A percentile compares a stretch with the other conserved stretches of the same genome.
Conservation (phyloP, 345 rosid species). For the Eucalyptus regnans region DNA sequence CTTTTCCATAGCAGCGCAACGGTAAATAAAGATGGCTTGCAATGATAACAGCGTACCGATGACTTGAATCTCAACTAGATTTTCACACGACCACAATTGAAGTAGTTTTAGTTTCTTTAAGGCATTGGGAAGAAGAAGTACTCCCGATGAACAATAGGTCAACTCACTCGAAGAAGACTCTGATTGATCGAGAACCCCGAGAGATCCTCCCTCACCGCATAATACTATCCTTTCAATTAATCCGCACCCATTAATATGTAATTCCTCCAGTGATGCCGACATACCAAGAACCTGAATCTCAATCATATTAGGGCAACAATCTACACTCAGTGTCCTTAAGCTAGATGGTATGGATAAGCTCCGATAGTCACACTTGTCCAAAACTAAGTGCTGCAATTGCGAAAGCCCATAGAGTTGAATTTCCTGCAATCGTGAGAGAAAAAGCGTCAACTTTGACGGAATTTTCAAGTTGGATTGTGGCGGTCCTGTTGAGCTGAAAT, state of each 20-base stretch:
- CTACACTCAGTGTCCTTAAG: fast-evolving
- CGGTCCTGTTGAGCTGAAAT: too few species aligned
- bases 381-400: fast-evolving
- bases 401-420: fast-evolving
- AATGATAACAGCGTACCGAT: too few species aligned
- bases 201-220: too few species aligned
- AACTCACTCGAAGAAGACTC: too few species aligned
- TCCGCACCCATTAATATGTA: fast-evolving
- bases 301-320: fast-evolving
- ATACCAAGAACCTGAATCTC: fast-evolving
- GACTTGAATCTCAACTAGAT: too few species aligned
- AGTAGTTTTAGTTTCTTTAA: fast-evolving
- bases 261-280: neutral
- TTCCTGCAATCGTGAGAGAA: fast-evolving
- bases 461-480: fast-evolving
- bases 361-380: fast-evolving
- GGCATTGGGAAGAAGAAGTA: neutral
- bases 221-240: too few species aligned
- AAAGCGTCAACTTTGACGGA: fast-evolving
- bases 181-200: too few species aligned
- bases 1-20: fast-evolving
- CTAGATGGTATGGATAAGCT: neutral
- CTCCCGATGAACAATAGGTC: fast-evolving
- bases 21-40: fast-evolving
- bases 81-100: fast-evolving